phyloP scores from a whole-genome alignment of 1,284 basidiomycete genomes.

The Cutaneotrichosporon sp. region DNA sequence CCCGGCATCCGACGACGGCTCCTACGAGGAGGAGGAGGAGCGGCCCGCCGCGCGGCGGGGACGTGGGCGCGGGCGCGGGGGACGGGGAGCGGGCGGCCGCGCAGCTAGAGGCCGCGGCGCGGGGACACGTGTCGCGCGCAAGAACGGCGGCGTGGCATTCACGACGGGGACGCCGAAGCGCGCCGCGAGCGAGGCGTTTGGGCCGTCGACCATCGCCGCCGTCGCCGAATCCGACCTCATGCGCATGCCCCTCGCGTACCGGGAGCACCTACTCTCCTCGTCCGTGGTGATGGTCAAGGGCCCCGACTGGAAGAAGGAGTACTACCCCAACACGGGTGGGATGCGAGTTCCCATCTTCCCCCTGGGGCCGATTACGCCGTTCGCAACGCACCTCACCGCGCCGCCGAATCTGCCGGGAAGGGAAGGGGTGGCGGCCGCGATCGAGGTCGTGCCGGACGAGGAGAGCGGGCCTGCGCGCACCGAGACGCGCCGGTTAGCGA shows the following conservation, averaged over 20 bases:
- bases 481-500: conserved; percentile 4
- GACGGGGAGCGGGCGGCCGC: not conserved
- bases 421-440: conserved; percentile 4
- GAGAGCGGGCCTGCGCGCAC: not conserved
- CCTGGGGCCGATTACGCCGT: conserved; percentile 35
- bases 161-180: not conserved
- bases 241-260: conserved; percentile 16
- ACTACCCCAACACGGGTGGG: conserved; percentile 4
- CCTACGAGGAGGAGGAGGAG: not conserved
- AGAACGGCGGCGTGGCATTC: not conserved
- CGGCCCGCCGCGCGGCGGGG: not conserved
- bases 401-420: conserved; percentile 10
- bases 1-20: not conserved
- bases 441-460: conserved; percentile 5
- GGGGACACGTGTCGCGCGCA: not conserved
- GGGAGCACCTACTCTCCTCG: conserved; percentile 14
- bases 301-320: not conserved
- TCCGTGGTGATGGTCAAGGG: conserved; percentile 3
- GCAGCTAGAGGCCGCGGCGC: not conserved
- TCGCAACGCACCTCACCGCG: conserved; percentile 26
- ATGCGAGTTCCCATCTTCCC: conserved; percentile 24
- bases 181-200: conserved; percentile 3
- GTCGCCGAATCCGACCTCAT: conserved; percentile 7
- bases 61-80: not conserved
- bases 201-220: conserved; percentile 4